Conservation (phyloP, 768 basidiomycete genomes). For the Obba rivulosa region DNA sequence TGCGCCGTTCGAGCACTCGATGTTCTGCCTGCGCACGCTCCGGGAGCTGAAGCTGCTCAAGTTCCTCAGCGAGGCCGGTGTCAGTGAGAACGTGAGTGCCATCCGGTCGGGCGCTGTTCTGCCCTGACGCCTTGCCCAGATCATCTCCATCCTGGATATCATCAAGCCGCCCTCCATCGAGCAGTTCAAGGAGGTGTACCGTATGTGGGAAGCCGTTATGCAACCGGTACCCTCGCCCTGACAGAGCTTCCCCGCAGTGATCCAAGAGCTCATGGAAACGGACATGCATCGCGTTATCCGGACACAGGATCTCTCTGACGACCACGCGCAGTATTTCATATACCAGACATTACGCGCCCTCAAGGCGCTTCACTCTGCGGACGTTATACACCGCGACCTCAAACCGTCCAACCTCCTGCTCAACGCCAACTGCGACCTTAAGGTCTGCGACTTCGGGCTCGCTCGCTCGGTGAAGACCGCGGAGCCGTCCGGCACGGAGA, state of each 20-base stretch:
- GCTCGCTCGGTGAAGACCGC: conserved; percentile 87
- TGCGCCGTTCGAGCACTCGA: conserved; percentile 89
- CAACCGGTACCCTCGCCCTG: not conserved
- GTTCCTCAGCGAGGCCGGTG: conserved; percentile 81
- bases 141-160: conserved; percentile 87
- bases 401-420: conserved; percentile 97
- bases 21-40: conserved; percentile 74
- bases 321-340: conserved; percentile 92
- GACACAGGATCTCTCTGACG: conserved; percentile 91
- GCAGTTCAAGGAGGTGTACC: conserved; percentile 82
- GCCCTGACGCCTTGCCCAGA: conserved; percentile 37
- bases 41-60: conserved; percentile 63
- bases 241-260: conserved; percentile 42
- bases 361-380: conserved; percentile 93
- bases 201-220: conserved; percentile 33
- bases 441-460: conserved; percentile 93
- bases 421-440: conserved; percentile 95
- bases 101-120: not conserved
- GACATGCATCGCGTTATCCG: conserved; percentile 97
- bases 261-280: conserved; percentile 92
- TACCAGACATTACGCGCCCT: conserved; percentile 93
- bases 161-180: conserved; percentile 77
- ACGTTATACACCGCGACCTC: conserved; percentile 94
- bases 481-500: conserved; percentile 67
- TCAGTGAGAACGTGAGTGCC: conserved; percentile 73